Evolutionary conservation across 768 basidiomycete genomes (phyloP).

Genomic region (Coprinopsis sp.): DNA sequence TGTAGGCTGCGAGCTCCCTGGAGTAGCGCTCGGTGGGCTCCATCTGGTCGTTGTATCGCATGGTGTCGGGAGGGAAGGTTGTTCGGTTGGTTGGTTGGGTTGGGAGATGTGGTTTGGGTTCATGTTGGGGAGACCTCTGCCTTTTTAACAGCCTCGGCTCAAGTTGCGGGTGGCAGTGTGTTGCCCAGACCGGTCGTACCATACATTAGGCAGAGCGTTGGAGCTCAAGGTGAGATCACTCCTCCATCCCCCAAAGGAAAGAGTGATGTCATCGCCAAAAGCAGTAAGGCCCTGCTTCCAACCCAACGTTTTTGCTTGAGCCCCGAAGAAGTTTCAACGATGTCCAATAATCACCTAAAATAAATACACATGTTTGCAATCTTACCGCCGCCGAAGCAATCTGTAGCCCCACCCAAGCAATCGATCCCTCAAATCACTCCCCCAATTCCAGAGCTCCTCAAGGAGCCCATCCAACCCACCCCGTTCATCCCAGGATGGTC

Average conservation of each 20-base stretch:
- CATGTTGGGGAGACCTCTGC: background rate
- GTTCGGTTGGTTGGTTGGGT: background rate
- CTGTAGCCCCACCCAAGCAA: slow-evolving; percentile 34
- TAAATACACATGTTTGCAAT: slow-evolving; percentile 1
- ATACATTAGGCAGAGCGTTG: too few relatives aligned
- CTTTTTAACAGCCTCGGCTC: background rate
- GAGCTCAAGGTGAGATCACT: too few relatives aligned
- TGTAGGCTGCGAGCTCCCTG: slow-evolving; percentile 44
- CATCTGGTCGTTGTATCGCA: slow-evolving; percentile 21
- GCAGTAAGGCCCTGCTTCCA: too few relatives aligned
- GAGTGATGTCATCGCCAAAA: too few relatives aligned
- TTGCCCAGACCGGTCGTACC: too few relatives aligned
- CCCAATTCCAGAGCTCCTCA: slow-evolving; percentile 59
- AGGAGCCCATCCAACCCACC: slow-evolving; percentile 63
- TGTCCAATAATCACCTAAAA: slow-evolving; percentile 9
- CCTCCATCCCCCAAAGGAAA: too few relatives aligned
- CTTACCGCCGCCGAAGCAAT: slow-evolving; percentile 30
- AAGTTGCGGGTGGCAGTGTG: slow-evolving; percentile 2
- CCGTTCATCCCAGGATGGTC: slow-evolving; percentile 55
- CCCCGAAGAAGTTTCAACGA: too few relatives aligned
- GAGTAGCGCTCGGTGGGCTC: slow-evolving; percentile 36
- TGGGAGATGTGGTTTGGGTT: background rate
- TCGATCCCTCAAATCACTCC: slow-evolving; percentile 31
- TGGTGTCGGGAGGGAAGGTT: slow-evolving; percentile 15
- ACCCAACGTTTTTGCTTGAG: too few relatives aligned